Conservation (phyloP, 176 grass and related monocot genomes). For the Cenchrus americanus region DNA sequence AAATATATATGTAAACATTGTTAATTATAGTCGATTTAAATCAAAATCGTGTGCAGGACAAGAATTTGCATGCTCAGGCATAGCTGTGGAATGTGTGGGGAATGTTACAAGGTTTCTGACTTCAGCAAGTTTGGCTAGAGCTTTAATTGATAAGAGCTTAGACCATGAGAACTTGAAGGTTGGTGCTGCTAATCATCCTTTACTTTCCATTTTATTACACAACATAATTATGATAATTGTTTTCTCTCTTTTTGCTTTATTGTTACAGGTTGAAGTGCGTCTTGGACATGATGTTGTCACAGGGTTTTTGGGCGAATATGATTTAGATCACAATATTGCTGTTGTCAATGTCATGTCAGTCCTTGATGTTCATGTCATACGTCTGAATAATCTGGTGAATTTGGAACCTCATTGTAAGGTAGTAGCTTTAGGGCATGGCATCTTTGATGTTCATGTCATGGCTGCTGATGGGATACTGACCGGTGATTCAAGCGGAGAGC, state of each 20-base stretch:
- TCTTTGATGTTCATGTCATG: neutral
- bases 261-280: slow-evolving; percentile 19
- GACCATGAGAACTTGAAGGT: neutral
- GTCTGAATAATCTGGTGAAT: neutral
- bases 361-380: neutral
- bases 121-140: slow-evolving; percentile 26
- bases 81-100: neutral
- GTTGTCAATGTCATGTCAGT: neutral
- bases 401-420: neutral
- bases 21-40: neutral
- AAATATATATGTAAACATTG: neutral
- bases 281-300: neutral
- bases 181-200: slow-evolving; percentile 22
- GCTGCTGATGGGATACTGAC: neutral
- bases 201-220: neutral
- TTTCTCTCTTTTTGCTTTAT: neutral
- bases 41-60: neutral
- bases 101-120: slow-evolving; percentile 29
- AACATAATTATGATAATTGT: neutral
- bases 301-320: neutral
- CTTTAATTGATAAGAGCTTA: neutral
- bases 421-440: slow-evolving; percentile 3
- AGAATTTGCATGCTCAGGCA: slow-evolving; percentile 32
- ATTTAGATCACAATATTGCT: neutral
- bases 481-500: neutral